These are phyloP conservation scores for Blastobotrys niveus DNA, from an alignment of 1,139 yeast species.

Conservation along the genomic window DNA sequence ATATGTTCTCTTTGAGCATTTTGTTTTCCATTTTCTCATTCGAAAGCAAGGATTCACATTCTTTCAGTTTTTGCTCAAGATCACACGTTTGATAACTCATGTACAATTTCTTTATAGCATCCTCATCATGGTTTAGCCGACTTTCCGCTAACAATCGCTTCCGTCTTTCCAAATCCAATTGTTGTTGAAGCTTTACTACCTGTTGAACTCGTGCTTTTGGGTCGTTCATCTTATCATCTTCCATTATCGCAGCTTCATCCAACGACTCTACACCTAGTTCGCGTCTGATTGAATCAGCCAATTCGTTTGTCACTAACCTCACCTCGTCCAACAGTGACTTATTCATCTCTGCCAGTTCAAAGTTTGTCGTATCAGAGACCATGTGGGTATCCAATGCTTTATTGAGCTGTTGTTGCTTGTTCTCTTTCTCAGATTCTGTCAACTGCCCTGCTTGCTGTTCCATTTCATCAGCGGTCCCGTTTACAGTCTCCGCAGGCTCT, in stretches of 20 bases:
- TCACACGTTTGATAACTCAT: conserved; percentile 21
- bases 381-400: neutral
- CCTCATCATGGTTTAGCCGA: conserved; percentile 13
- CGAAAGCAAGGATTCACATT: conserved; percentile 22
- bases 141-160: conserved; percentile 30
- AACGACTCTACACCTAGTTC: conserved; percentile 29
- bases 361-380: neutral
- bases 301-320: conserved; percentile 34
- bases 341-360: conserved; percentile 20
- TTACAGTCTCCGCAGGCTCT: conserved; percentile 4
- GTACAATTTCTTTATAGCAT: conserved; percentile 8
- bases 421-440: neutral
- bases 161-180: conserved; percentile 33
- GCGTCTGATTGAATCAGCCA: conserved; percentile 36
- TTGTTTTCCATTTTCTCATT: conserved; percentile 27
- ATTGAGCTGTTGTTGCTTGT: neutral
- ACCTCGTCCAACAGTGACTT: conserved; percentile 31
- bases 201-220: conserved; percentile 23
- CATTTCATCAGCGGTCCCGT: neutral
- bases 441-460: neutral
- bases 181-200: conserved; percentile 27
- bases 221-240: conserved; percentile 8
- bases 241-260: conserved; percentile 16
- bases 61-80: conserved; percentile 25
- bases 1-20: conserved; percentile 20